Percentiles rank a stretch among this genome's conserved stretches.
Conservation (phyloP, 2,329 filamentous ascomycete species). For the Kalmusia sp. region DNA sequence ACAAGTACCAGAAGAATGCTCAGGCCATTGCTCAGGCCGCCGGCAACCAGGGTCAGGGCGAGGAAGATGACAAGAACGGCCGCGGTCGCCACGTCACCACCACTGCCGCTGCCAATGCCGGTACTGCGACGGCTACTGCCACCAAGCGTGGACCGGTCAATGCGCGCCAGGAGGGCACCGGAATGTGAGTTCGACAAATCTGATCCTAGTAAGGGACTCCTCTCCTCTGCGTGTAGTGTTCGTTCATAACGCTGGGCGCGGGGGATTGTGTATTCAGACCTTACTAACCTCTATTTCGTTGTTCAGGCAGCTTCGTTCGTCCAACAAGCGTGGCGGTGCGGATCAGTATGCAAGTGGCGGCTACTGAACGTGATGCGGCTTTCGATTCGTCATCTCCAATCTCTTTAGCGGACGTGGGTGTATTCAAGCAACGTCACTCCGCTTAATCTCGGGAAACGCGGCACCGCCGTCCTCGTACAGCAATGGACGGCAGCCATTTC, state of each 20-base stretch:
- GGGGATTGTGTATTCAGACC: constrained; percentile 60
- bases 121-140: constrained; percentile 63
- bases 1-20: constrained; percentile 99
- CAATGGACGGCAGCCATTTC: constrained; percentile 47
- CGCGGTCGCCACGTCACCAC: constrained; percentile 63
- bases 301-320: constrained; percentile 60
- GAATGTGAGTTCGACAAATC: constrained; percentile 90
- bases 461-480: constrained; percentile 50
- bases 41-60: constrained; percentile 67
- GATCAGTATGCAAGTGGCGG: constrained; percentile 56
- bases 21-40: constrained; percentile 89
- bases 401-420: constrained; percentile 45
- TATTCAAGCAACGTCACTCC: constrained; percentile 37
- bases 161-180: constrained; percentile 84
- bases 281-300: constrained; percentile 53
- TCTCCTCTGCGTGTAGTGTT: constrained; percentile 86
- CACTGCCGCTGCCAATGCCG: constrained; percentile 70
- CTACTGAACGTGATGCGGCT: constrained; percentile 56
- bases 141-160: constrained; percentile 75
- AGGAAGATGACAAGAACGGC: constrained; percentile 78
- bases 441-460: constrained; percentile 52
- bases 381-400: constrained; percentile 50
- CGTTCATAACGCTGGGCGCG: constrained; percentile 75
- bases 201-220: constrained; percentile 88
- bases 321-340: constrained; percentile 57